Evolutionary conservation across 768 basidiomycete species (phyloP).

Genomic region (Kwoniella sp.): DNA sequence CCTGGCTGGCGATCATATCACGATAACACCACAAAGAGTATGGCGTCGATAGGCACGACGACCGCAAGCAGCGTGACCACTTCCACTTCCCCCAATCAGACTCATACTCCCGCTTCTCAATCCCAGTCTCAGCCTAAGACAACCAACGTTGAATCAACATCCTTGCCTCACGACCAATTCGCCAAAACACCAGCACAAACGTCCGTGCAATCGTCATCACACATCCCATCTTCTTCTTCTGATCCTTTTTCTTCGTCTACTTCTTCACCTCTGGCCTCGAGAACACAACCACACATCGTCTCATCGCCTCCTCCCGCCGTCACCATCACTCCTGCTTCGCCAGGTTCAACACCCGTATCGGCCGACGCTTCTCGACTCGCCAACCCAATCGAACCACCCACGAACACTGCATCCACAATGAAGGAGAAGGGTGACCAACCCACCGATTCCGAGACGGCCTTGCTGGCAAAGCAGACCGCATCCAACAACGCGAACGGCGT

Average conservation of each 20-base stretch:
- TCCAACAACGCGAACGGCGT: slow-evolving; percentile 2
- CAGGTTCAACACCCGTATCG: slow-evolving; percentile 8
- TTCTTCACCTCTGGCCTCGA: too few species aligned
- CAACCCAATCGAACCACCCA: not conserved
- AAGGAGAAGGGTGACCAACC: slow-evolving; percentile 27
- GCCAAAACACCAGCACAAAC: not conserved
- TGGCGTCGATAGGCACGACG: not conserved
- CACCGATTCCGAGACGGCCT: slow-evolving; percentile 26
- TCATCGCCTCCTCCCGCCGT: slow-evolving; percentile 10
- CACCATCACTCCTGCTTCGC: slow-evolving; percentile 18
- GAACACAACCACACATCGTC: not conserved
- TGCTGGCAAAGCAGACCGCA: slow-evolving; percentile 14
- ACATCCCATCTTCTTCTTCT: not conserved
- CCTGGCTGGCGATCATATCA: not conserved
- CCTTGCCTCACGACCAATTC: not conserved
- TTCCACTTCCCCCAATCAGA: not conserved
- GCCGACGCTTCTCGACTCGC: slow-evolving; percentile 4
- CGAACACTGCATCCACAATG: slow-evolving; percentile 8
- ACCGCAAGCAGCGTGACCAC: not conserved
- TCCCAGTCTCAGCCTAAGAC: slow-evolving; percentile 1
- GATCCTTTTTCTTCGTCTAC: not conserved
- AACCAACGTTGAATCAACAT: slow-evolving; percentile 8
- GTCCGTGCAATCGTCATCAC: not conserved
- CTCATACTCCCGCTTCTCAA: not conserved
- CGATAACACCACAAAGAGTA: not conserved